Evolutionary conservation across 306 rosid species (phyloP), one percentile per base, ranked within the genome.

Genomic region (Trifolium subterraneum): DNA sequence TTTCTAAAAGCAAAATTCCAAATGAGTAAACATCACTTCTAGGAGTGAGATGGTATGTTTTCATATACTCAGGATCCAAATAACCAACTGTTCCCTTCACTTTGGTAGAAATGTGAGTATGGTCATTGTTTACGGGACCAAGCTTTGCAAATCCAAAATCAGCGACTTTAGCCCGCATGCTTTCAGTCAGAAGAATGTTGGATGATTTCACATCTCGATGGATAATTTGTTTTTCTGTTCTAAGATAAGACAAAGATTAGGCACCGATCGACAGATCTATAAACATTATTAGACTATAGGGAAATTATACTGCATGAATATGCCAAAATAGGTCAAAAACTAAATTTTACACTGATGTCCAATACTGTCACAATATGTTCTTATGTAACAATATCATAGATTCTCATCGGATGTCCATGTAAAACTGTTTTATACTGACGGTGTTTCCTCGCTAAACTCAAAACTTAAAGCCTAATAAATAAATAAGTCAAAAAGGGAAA

Each of bases 71-170:
- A 0, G 99, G 99, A 63, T 95, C 99, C 68, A 95, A 85, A 82
- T 95, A 95, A 79, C 99, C 99, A n/a, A 95, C 97, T 67, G 99
- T 95, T 81, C 99, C 99, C 78, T 92, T 95, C 89, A 95, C 99
- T 87, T 95, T 91, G 55, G 99, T 95, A 20, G 98, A 92, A 76
- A 95, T 81, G 88, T 95, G 99, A 71, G 99, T 95, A 38, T 77
- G 89, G 39, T 88, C 92, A 11, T 87, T 12, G 68, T 86, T 89
- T 76, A 83, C 36, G 2, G 98, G 94, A 23, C 99, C 99, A 48
- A 86, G 86, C 93, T 76, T 95, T 68, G 99, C 99, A 86, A 95
- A 95, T 74, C 99, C 99, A 66, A 95, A 95, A 84, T 95, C 99
- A 9, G 98, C 96, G 35, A 95, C 99, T 82, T 95, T 95, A 61